Evolutionary conservation across 495 filamentous ascomycete species (phyloP).

Genomic region (Articulospora tetracladia): DNA sequence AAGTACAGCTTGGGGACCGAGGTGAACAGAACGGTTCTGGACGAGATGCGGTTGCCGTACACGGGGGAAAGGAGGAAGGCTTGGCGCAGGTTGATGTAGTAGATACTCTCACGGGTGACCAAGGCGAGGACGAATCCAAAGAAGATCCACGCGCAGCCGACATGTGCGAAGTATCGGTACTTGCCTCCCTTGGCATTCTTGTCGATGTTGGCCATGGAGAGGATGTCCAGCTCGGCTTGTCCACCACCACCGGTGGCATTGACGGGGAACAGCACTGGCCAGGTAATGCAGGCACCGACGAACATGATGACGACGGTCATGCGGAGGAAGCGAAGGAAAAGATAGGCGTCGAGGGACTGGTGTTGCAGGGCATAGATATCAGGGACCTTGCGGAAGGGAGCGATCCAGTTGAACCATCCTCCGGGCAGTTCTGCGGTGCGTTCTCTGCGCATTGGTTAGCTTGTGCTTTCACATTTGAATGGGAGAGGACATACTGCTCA

Average conservation of each 20-base stretch:
- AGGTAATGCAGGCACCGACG: conserved; percentile 76
- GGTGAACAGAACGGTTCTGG: conserved; percentile 88
- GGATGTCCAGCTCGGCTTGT: conserved; percentile 64
- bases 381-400: conserved; percentile 70
- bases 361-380: conserved; percentile 84
- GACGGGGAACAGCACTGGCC: conserved; percentile 81
- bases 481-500: conserved; percentile 44
- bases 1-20: conserved; percentile 77
- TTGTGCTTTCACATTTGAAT: conserved; percentile 9
- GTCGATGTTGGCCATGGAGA: conserved; percentile 73
- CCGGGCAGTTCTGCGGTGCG: conserved; percentile 64
- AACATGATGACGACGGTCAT: conserved; percentile 69
- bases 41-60: conserved; percentile 86
- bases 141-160: conserved; percentile 69
- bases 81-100: conserved; percentile 93
- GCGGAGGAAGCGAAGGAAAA: conserved; percentile 82
- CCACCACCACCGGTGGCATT: conserved; percentile 75
- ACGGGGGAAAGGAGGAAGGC: conserved; percentile 87
- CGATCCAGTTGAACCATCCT: conserved; percentile 73
- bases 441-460: conserved; percentile 41
- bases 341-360: conserved; percentile 84
- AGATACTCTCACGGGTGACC: conserved; percentile 88
- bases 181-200: conserved; percentile 36
- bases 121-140: conserved; percentile 84
- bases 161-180: conserved; percentile 73